Conservation (phyloP, 208 protist species). For the Leishmania major region DNA sequence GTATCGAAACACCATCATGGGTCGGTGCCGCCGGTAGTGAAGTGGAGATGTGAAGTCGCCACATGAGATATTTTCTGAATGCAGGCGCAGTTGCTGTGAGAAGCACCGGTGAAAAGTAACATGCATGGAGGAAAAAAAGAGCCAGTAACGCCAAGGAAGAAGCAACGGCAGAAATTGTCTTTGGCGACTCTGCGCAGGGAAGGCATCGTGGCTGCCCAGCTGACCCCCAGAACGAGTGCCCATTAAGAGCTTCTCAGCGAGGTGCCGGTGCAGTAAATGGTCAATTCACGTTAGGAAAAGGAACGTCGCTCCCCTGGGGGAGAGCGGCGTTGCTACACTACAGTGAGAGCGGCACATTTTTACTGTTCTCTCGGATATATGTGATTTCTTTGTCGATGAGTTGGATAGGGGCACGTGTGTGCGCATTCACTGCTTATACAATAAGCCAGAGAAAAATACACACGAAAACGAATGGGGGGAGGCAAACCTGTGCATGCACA, state of each 20-base stretch:
- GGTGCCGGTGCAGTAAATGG: background rate
- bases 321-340: too few species aligned
- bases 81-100: background rate
- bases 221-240: background rate
- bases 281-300: background rate
- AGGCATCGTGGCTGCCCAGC: background rate
- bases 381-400: background rate
- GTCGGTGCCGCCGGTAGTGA: background rate
- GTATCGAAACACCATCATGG: slow-evolving; percentile 12
- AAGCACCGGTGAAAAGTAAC: slow-evolving; percentile 1
- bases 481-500: background rate
- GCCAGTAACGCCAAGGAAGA: background rate
- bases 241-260: background rate
- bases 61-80: slow-evolving; percentile 11
- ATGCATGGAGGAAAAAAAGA: slow-evolving; percentile 4
- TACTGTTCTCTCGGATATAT: background rate
- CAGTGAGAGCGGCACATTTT: background rate
- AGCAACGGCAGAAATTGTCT: background rate
- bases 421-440: background rate
- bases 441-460: slow-evolving; percentile 5
- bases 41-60: slow-evolving; percentile 10
- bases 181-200: background rate
- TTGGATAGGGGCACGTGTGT: background rate
- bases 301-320: background rate
- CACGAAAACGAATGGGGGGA: background rate